Conservation (phyloP, 768 basidiomycete genomes). For the Cytidiella melzeri region DNA sequence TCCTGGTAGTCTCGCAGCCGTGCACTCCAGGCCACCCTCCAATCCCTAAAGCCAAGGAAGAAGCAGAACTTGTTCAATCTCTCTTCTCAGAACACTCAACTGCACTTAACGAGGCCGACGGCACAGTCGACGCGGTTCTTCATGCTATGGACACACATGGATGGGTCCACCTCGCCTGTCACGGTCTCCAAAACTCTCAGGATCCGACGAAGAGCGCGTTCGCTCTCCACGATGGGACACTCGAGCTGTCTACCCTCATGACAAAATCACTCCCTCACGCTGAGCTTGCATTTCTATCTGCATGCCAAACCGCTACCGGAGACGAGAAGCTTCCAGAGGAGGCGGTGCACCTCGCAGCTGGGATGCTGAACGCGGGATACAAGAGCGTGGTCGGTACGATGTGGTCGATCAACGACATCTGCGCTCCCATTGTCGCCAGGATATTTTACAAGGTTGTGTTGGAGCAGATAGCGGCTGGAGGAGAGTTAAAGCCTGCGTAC, state of each 20-base stretch:
- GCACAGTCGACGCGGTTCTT: constrained; percentile 8
- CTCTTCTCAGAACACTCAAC: too few relatives aligned
- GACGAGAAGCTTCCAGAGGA: constrained; percentile 32
- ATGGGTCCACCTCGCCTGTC: constrained; percentile 26
- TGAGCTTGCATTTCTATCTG: constrained; percentile 39
- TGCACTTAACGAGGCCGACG: not conserved
- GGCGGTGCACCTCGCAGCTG: constrained; percentile 36
- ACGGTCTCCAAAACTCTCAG: constrained; percentile 12
- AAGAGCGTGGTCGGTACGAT: constrained; percentile 34
- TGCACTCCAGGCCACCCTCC: too few relatives aligned
- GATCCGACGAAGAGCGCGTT: constrained; percentile 27
- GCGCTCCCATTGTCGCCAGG: constrained; percentile 29
- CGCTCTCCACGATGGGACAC: constrained; percentile 20
- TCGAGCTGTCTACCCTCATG: constrained; percentile 14
- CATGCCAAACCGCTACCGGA: constrained; percentile 38
- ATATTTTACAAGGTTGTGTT: constrained; percentile 24
- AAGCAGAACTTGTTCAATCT: not conserved
- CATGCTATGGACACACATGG: constrained; percentile 1
- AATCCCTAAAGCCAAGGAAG: not conserved
- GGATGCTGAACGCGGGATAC: constrained; percentile 31
- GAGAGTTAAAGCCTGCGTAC: too few relatives aligned
- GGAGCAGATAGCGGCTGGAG: too few relatives aligned
- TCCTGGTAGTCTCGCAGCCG: too few relatives aligned
- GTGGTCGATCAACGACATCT: constrained; percentile 36
- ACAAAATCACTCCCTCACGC: constrained; percentile 14